These are phyloP conservation scores for Elsinoe arachidis DNA, from an alignment of 2,329 filamentous ascomycete species.

Conservation along the genomic window DNA sequence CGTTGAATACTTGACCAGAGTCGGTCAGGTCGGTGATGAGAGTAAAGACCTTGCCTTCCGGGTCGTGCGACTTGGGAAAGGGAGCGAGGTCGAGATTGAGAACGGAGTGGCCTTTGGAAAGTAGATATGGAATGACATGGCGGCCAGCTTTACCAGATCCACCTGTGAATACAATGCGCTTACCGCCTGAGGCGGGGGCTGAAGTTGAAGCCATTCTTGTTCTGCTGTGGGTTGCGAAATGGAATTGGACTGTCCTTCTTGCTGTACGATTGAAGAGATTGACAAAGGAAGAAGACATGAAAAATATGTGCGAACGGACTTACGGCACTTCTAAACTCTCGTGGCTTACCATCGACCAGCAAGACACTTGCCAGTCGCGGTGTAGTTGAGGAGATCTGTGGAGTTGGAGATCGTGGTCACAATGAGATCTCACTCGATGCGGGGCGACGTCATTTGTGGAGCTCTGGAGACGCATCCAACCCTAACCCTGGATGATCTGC, in stretches of 20 bases:
- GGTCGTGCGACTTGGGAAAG: slow-evolving; percentile 27
- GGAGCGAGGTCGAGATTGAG: slow-evolving; percentile 48
- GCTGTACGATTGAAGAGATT: not conserved
- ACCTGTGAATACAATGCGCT: slow-evolving; percentile 45
- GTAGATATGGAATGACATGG: slow-evolving; percentile 46
- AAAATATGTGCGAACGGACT: not conserved
- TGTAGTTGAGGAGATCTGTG: slow-evolving; percentile 8
- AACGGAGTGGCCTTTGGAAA: slow-evolving; percentile 42
- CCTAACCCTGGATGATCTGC: not conserved
- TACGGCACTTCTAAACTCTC: not conserved
- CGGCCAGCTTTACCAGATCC: slow-evolving; percentile 49
- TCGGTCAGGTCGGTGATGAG: slow-evolving; percentile 49
- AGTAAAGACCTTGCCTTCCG: slow-evolving; percentile 39
- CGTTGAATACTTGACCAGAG: slow-evolving; percentile 48
- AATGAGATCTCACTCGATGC: slow-evolving; percentile 9
- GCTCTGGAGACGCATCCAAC: not conserved
- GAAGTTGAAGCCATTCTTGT: not conserved
- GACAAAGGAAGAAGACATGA: slow-evolving; percentile 4
- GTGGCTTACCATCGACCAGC: not conserved
- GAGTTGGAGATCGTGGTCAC: slow-evolving; percentile 7
- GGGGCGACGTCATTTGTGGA: slow-evolving; percentile 2
- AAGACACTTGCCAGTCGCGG: slow-evolving; percentile 4
- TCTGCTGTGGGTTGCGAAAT: not conserved
- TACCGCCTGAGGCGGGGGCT: slow-evolving; percentile 21
- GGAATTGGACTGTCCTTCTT: not conserved